Evolutionary conservation across 2,329 filamentous ascomycete species (phyloP).

Genomic region (Trichocomaceae sp.): DNA sequence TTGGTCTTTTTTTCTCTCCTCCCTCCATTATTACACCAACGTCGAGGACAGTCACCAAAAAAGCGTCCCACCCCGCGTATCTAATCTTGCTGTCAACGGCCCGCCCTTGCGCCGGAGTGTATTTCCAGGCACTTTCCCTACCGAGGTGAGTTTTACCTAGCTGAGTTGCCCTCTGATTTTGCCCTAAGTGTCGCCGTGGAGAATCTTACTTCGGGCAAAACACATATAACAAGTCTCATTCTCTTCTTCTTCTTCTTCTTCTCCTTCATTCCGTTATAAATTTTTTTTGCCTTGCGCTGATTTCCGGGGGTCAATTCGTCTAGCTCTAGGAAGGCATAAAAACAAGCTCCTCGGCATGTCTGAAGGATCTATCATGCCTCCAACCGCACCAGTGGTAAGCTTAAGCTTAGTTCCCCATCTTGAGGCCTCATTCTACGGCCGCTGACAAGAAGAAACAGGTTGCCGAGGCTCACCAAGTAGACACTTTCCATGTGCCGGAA

Average conservation of each 20-base stretch:
- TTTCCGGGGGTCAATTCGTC: background rate
- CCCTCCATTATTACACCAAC: background rate
- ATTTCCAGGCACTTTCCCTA: background rate
- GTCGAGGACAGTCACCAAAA: background rate
- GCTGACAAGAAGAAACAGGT: constrained; percentile 25
- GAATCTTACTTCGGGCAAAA: constrained; percentile 7
- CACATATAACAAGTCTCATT: background rate
- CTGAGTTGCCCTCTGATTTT: background rate
- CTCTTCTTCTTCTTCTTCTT: background rate
- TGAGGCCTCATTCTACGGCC: background rate
- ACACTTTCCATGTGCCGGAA: constrained; percentile 51
- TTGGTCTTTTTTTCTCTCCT: background rate
- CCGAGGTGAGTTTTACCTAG: background rate
- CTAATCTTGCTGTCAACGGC: background rate
- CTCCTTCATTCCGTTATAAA: too few relatives aligned
- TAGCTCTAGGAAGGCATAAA: background rate
- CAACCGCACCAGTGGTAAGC: constrained; percentile 10
- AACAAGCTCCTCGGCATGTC: constrained; percentile 17
- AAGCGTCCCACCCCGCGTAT: background rate
- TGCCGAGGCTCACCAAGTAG: constrained; percentile 43
- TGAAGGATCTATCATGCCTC: constrained; percentile 18
- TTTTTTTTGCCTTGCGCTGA: background rate
- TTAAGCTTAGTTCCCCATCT: background rate
- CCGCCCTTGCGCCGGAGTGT: background rate
- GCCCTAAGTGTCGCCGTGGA: constrained; percentile 1